Percentiles rank a stretch among this genome's conserved stretches.
Conservation (phyloP, 306 rosid genomes). For the Mimosa bimucronata region DNA sequence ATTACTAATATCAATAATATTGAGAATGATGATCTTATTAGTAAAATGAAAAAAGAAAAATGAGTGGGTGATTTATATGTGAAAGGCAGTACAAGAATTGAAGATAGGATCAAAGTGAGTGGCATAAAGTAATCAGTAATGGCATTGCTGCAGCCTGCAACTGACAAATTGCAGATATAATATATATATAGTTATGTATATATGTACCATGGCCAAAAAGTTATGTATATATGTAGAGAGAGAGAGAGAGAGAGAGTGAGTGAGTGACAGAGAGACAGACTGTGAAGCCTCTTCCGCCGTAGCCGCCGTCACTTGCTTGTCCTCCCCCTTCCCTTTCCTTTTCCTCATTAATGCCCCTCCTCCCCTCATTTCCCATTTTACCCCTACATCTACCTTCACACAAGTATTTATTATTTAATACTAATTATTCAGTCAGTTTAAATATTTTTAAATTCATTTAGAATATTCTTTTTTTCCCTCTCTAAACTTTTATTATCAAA, state of each 20-base stretch:
- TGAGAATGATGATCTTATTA: too few species aligned
- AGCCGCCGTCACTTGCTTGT: background rate
- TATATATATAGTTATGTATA: too few species aligned
- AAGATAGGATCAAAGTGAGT: background rate
- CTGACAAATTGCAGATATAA: background rate
- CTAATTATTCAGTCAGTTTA: background rate
- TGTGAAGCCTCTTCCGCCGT: background rate
- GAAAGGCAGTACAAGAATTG: background rate
- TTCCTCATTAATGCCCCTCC: background rate
- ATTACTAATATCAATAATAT: too few species aligned
- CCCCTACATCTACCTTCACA: background rate
- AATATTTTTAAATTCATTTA: too few species aligned
- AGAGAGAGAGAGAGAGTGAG: too few species aligned
- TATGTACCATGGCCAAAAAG: too few species aligned
- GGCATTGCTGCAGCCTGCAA: conserved; percentile 4
- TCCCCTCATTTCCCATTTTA: background rate
- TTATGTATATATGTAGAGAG: too few species aligned
- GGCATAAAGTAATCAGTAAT: background rate
- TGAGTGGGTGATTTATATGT: too few species aligned
- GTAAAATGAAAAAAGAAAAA: too few species aligned
- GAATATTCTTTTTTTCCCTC: too few species aligned
- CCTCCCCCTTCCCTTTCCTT: background rate
- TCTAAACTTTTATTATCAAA: too few species aligned
- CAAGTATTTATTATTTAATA: too few species aligned
- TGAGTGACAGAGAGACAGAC: background rate